A percentile compares a stretch with the other conserved stretches of the same genome.
Evolutionary conservation across 1,284 basidiomycete species (phyloP).

Genomic region (Fomitopsis betulina): DNA sequence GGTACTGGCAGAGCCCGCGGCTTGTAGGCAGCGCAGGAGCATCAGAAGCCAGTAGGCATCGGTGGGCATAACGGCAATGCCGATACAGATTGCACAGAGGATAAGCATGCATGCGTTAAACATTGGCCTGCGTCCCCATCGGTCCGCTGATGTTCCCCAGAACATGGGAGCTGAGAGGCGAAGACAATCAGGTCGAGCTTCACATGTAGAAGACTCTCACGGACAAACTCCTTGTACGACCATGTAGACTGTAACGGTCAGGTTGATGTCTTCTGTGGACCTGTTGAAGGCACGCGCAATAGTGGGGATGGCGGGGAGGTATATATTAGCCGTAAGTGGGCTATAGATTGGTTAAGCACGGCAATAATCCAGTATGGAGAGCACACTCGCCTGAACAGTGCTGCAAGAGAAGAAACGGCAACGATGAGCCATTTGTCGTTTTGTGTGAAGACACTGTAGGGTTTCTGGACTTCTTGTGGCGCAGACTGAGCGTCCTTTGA

Average conservation of each 20-base stretch:
- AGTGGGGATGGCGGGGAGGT: constrained; percentile 72
- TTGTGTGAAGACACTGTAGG: constrained; percentile 51
- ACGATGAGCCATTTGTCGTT: constrained; percentile 70
- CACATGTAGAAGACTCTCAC: constrained; percentile 9
- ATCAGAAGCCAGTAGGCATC: constrained; percentile 44
- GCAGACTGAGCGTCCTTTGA: neutral
- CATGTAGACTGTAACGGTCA: constrained; percentile 79
- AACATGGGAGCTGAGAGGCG: constrained; percentile 34
- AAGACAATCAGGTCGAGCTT: neutral
- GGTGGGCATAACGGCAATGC: constrained; percentile 42
- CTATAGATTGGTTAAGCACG: constrained; percentile 28
- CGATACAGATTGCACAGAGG: constrained; percentile 37
- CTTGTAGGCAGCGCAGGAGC: constrained; percentile 43
- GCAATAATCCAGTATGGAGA: neutral
- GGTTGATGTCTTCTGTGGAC: constrained; percentile 64
- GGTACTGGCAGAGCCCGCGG: constrained; percentile 41
- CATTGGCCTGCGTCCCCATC: constrained; percentile 40
- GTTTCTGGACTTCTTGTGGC: constrained; percentile 25
- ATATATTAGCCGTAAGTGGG: constrained; percentile 72
- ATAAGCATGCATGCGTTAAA: constrained; percentile 39
- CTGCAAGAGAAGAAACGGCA: constrained; percentile 48
- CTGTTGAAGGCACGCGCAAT: constrained; percentile 59
- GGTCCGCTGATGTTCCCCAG: constrained; percentile 43
- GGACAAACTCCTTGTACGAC: constrained; percentile 69
- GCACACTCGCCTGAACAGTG: constrained; percentile 52